Percentiles rank a stretch among this genome's conserved stretches.
Evolutionary conservation across 2,329 filamentous ascomycete genomes (phyloP).

Genomic region (Claviceps cyperi): DNA sequence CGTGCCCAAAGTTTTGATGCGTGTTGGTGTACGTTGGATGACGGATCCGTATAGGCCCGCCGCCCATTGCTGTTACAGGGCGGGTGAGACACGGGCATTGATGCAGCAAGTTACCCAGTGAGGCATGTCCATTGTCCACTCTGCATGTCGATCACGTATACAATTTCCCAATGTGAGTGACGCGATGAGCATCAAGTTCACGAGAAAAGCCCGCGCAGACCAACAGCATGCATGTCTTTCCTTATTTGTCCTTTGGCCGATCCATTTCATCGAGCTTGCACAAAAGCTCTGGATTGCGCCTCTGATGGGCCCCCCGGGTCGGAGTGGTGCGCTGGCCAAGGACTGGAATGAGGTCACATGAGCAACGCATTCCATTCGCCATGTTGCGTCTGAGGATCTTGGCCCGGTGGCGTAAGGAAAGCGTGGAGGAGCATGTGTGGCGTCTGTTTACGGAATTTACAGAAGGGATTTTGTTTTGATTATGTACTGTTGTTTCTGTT

Average conservation of each 20-base stretch:
- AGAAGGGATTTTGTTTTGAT: background rate
- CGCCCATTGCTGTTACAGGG: background rate
- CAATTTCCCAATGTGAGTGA: too few relatives aligned
- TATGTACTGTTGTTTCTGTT: background rate
- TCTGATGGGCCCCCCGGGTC: background rate
- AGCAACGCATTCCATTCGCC: slow-evolving; percentile 25
- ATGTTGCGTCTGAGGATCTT: slow-evolving; percentile 9
- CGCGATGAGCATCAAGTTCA: too few relatives aligned
- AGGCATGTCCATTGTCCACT: too few relatives aligned
- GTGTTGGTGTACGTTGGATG: background rate
- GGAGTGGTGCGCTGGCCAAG: slow-evolving; percentile 7
- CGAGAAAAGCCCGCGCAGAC: too few relatives aligned
- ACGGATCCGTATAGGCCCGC: background rate
- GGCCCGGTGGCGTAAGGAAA: too few relatives aligned
- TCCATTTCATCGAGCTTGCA: background rate
- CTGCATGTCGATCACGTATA: too few relatives aligned
- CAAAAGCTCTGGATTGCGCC: background rate
- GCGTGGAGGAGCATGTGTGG: too few relatives aligned
- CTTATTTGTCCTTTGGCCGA: background rate
- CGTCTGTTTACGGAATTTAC: background rate
- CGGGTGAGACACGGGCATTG: background rate
- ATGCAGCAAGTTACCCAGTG: too few relatives aligned
- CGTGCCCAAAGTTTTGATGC: slow-evolving; percentile 2
- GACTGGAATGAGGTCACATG: slow-evolving; percentile 22
- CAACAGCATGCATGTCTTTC: too few relatives aligned